These are phyloP conservation scores for Hypoxylon sp. DNA, from an alignment of 2,329 filamentous ascomycete species.

Conservation along the genomic window DNA sequence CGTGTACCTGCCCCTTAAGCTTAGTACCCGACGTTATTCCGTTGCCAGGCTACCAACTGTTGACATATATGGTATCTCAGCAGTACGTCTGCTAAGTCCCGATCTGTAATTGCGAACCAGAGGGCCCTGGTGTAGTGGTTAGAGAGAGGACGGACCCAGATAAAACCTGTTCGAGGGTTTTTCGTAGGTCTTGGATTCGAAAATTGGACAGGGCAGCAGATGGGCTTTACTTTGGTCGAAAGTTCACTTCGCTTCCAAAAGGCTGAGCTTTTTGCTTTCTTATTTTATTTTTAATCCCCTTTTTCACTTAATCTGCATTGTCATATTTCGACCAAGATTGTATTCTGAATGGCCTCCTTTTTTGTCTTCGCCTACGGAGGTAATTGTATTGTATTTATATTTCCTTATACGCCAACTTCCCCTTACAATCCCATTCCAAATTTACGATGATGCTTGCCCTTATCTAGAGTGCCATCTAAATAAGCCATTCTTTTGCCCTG, in stretches of 20 bases:
- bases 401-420: neutral
- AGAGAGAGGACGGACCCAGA: neutral
- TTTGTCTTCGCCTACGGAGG: too few relatives aligned
- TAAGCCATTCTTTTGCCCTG: neutral
- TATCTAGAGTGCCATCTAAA: neutral
- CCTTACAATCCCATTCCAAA: neutral
- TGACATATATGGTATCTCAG: neutral
- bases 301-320: neutral
- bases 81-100: neutral
- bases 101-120: neutral
- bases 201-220: neutral
- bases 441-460: neutral
- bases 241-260: neutral
- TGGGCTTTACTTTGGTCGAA: neutral
- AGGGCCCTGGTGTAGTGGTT: neutral
- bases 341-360: too few relatives aligned
- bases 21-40: neutral
- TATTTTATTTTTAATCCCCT: neutral
- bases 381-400: neutral
- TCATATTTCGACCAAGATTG: neutral
- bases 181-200: slow-evolving; percentile 2
- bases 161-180: neutral
- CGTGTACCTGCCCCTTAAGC: neutral
- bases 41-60: neutral
- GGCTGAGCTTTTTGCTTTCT: neutral